Percentiles rank a stretch among this genome's conserved stretches.
These are phyloP conservation scores for Cladophialophora immunda DNA, from an alignment of 2,329 filamentous ascomycete species.

Conservation along the genomic window DNA sequence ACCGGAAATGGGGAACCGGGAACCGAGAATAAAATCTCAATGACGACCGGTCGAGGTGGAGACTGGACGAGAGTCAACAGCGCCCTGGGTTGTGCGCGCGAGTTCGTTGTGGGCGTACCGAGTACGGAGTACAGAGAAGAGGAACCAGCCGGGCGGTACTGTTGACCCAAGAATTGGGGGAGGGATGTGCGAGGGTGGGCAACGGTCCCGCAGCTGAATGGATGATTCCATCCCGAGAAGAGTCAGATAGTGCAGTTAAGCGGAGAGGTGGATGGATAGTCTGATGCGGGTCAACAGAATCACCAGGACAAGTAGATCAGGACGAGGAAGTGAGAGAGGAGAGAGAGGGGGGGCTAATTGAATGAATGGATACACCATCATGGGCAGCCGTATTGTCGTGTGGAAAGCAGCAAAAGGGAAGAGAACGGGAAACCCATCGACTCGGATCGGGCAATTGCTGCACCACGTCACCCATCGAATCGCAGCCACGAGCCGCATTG, in stretches of 20 bases:
- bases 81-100: not conserved
- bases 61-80: not conserved
- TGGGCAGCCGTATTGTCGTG: no score
- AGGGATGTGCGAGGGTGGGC: not conserved
- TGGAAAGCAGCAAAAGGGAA: no score
- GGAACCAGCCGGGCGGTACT: conserved; percentile 3
- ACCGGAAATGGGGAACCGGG: conserved; percentile 4
- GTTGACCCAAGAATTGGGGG: not conserved
- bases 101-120: no score
- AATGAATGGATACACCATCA: not conserved
- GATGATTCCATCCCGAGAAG: not conserved
- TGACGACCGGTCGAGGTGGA: conserved; percentile 1
- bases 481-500: not conserved
- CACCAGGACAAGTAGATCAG: not conserved
- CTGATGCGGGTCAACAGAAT: not conserved
- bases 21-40: conserved; percentile 2
- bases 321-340: not conserved
- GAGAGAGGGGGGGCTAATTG: not conserved
- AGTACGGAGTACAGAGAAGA: not conserved
- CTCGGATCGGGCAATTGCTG: not conserved
- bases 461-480: not conserved
- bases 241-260: conserved; percentile 1
- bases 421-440: no score
- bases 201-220: not conserved
- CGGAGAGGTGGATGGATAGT: not conserved